Percentiles rank a stretch among this genome's conserved stretches.
phyloP scores from a whole-genome alignment of 1,139 yeast species.

The Kodamaea suecica region DNA sequence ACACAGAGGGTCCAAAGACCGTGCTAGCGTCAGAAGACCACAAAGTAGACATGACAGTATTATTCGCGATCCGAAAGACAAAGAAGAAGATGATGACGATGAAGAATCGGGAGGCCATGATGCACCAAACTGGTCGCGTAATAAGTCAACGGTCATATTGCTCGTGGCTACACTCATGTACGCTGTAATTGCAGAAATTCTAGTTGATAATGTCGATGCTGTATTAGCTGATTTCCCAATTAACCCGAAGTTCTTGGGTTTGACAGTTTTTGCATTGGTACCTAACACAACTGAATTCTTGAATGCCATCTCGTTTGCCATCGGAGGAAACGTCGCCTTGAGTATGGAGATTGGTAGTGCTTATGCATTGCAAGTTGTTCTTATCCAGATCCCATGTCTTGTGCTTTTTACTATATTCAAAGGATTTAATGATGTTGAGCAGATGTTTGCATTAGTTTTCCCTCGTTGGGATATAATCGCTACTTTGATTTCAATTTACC shows the following conservation, averaged over 20 bases:
- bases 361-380: conserved; percentile 93
- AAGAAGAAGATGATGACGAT: conserved; percentile 22
- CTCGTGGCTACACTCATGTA: conserved; percentile 81
- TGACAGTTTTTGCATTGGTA: conserved; percentile 91
- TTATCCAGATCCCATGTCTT: conserved; percentile 88
- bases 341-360: conserved; percentile 99
- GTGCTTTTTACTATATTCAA: conserved; percentile 68
- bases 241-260: conserved; percentile 85
- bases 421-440: conserved; percentile 35
- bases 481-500: conserved; percentile 76
- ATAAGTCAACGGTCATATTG: conserved; percentile 80
- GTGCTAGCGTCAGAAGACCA: background rate
- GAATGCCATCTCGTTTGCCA: conserved; percentile 95
- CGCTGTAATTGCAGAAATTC: conserved; percentile 91
- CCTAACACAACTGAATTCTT: conserved; percentile 97
- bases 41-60: conserved; percentile 8
- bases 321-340: conserved; percentile 91
- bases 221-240: conserved; percentile 75
- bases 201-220: conserved; percentile 91
- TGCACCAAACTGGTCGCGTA: conserved; percentile 95
- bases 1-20: conserved; percentile 1
- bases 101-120: conserved; percentile 73
- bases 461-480: conserved; percentile 96
- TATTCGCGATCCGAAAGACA: conserved; percentile 2
- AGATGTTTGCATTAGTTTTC: conserved; percentile 78